Conservation (phyloP, 2,329 filamentous ascomycete species). For the Mycogone perniciosa region DNA sequence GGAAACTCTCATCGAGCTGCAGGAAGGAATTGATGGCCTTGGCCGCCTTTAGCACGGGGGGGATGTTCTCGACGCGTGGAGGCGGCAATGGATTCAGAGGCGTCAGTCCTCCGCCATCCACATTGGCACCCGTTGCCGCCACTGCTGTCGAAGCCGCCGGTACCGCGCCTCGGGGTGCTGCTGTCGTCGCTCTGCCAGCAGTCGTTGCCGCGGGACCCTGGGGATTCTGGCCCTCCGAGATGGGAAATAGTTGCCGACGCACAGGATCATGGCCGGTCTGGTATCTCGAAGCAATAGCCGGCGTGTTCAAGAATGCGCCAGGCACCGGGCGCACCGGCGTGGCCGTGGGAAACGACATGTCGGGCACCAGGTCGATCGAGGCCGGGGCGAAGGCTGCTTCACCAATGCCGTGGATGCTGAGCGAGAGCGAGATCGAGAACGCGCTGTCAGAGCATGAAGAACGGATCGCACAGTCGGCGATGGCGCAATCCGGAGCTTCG, state of each 20-base stretch:
- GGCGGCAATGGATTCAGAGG: slow-evolving; percentile 34
- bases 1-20: slow-evolving; percentile 70
- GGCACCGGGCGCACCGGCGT: slow-evolving; percentile 69
- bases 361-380: slow-evolving; percentile 21
- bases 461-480: slow-evolving; percentile 16
- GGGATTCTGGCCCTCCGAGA: slow-evolving; percentile 21
- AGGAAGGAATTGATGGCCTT: slow-evolving; percentile 76
- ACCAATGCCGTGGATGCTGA: slow-evolving; percentile 21
- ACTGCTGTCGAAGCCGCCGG: slow-evolving; percentile 1
- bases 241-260: slow-evolving; percentile 45
- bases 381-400: slow-evolving; percentile 4
- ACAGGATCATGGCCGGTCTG: slow-evolving; percentile 39
- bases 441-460: slow-evolving; percentile 26
- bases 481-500: slow-evolving; percentile 9
- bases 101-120: slow-evolving; percentile 23
- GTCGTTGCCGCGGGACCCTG: slow-evolving; percentile 17
- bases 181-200: slow-evolving; percentile 10
- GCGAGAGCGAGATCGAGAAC: slow-evolving; percentile 6
- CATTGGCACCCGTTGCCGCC: slow-evolving; percentile 20
- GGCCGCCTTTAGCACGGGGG: slow-evolving; percentile 73
- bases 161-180: background rate
- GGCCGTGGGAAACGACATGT: slow-evolving; percentile 49
- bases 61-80: slow-evolving; percentile 43
- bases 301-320: slow-evolving; percentile 70
- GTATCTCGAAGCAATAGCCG: slow-evolving; percentile 51